phyloP scores from a whole-genome alignment of 2,329 filamentous ascomycete species.

The Colletotrichum somersetense region DNA sequence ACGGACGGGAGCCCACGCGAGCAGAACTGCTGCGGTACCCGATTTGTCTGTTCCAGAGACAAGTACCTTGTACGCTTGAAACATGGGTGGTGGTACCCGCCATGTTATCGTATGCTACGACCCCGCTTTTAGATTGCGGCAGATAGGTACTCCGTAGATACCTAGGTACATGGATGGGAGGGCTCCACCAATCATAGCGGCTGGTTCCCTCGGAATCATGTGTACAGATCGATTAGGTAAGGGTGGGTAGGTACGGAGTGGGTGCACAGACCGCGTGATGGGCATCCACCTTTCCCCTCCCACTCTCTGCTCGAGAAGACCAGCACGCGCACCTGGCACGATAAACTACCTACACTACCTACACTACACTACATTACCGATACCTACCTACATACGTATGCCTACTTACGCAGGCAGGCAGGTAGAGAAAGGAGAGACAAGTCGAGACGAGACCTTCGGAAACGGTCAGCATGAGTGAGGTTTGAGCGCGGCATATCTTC shows the following conservation, averaged over 20 bases:
- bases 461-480: background rate
- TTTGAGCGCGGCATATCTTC: background rate
- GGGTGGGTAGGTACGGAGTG: background rate
- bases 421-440: background rate
- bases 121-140: background rate
- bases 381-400: too few relatives aligned
- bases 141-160: too few relatives aligned
- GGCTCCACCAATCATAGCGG: conserved; percentile 9
- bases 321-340: too few relatives aligned
- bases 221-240: too few relatives aligned
- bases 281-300: background rate
- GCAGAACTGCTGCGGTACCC: background rate
- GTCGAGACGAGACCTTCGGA: background rate
- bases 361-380: too few relatives aligned
- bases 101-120: conserved; percentile 4
- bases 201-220: background rate
- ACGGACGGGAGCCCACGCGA: conserved; percentile 15
- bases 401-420: too few relatives aligned
- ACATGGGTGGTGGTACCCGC: background rate
- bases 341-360: too few relatives aligned
- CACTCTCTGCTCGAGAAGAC: background rate
- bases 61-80: conserved; percentile 16
- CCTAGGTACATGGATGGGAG: too few relatives aligned
- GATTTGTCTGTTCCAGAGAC: conserved; percentile 7
- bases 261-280: background rate